phyloP scores from a whole-genome alignment of 331 rosid species.

The Malus hybrid region DNA sequence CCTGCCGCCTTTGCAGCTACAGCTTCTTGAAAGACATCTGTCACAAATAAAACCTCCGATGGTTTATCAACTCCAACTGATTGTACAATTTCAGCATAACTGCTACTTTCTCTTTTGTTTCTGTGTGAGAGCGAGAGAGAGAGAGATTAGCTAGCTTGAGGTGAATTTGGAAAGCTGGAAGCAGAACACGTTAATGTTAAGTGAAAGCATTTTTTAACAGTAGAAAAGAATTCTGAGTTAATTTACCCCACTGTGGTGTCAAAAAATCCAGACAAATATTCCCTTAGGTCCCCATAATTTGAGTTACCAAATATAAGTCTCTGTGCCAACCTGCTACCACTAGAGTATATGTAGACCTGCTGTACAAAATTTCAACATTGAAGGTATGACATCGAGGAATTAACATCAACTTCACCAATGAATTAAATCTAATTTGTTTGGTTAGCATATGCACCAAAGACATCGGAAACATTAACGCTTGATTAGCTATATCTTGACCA shows the following conservation, averaged over 20 bases:
- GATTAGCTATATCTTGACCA: neutral
- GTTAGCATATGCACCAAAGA: neutral
- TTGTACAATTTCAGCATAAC: conserved; percentile 70
- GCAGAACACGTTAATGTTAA: neutral
- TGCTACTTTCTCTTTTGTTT: conserved; percentile 70
- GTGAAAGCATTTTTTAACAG: neutral
- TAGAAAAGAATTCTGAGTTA: neutral
- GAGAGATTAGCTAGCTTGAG: neutral
- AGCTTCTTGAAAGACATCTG: conserved; percentile 91
- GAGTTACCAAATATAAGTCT: conserved; percentile 87
- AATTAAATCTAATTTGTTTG: neutral
- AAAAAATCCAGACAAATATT: conserved; percentile 81
- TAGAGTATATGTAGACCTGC: conserved; percentile 95
- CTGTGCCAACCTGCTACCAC: conserved; percentile 98
- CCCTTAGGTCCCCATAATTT: conserved; percentile 76
- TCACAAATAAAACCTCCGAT: conserved; percentile 72
- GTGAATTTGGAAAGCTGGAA: conserved; percentile 2
- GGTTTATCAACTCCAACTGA: conserved; percentile 85
- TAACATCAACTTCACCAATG: conserved; percentile 6
- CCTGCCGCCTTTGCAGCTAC: conserved; percentile 95
- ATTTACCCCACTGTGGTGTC: conserved; percentile 90
- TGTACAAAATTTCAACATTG: conserved; percentile 16
- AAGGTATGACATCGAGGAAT: conserved; percentile 8
- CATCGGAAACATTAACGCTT: neutral
- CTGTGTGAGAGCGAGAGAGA: conserved; percentile 30